phyloP scores from a whole-genome alignment of 305 asterid genomes.

The Rubia peregrina region DNA sequence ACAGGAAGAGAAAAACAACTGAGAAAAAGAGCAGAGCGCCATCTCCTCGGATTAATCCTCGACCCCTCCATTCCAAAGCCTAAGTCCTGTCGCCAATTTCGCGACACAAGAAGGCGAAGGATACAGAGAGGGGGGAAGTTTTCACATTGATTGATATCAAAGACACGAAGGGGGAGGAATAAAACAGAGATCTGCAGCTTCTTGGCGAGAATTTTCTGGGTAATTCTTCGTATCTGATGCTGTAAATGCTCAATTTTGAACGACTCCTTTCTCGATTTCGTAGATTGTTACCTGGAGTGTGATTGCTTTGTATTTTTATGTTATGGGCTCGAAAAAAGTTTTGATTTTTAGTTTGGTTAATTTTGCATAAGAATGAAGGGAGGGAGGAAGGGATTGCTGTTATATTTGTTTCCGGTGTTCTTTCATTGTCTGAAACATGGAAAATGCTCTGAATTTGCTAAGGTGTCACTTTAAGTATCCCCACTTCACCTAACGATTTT shows the following conservation, averaged over 20 bases:
- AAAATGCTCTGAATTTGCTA: conserved; percentile 35
- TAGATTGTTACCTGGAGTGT: conserved; percentile 4
- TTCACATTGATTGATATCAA: conserved; percentile 2
- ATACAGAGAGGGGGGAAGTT: conserved; percentile 10
- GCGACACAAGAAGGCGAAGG: neutral
- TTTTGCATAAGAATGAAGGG: conserved; percentile 15
- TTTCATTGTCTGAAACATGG: conserved; percentile 18
- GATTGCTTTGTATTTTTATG: conserved; percentile 6
- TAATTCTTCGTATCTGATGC: conserved; percentile 18
- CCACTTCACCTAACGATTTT: conserved; percentile 62
- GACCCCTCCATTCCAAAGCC: conserved; percentile 19
- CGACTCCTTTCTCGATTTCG: conserved; percentile 4
- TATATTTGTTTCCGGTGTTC: conserved; percentile 19
- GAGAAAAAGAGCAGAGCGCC: conserved; percentile 5
- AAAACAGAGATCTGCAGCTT: conserved; percentile 20
- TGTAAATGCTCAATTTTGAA: conserved; percentile 11
- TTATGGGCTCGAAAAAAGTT: neutral
- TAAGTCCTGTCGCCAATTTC: conserved; percentile 6
- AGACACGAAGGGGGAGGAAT: neutral
- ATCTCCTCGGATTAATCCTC: conserved; percentile 14
- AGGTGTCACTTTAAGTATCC: conserved; percentile 44
- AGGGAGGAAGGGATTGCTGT: conserved; percentile 14
- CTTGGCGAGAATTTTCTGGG: conserved; percentile 15
- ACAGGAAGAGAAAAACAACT: conserved; percentile 12
- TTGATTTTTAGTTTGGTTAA: conserved; percentile 7